phyloP scores from a whole-genome alignment of 495 filamentous ascomycete genomes.

The Penicillium samsonianum region DNA sequence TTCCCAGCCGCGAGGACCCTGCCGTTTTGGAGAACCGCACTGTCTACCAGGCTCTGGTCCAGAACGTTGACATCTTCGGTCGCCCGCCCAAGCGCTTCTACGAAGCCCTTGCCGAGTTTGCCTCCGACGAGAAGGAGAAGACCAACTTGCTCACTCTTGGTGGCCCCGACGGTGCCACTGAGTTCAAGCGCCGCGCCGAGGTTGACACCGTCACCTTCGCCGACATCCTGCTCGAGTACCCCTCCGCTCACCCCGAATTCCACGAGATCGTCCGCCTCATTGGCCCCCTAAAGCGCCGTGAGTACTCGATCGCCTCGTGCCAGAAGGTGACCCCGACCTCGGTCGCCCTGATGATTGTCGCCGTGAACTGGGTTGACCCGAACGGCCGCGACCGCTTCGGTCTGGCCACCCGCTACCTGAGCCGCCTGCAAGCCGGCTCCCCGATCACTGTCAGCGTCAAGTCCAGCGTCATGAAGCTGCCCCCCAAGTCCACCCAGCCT shows the following conservation, averaged over 20 bases:
- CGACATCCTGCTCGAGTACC: slow-evolving; percentile 84
- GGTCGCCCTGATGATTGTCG: slow-evolving; percentile 95
- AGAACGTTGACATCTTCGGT: slow-evolving; percentile 96
- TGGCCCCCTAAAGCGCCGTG: slow-evolving; percentile 87
- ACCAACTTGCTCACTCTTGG: slow-evolving; percentile 74
- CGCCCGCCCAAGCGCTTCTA: slow-evolving; percentile 97
- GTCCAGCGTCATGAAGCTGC: slow-evolving; percentile 97
- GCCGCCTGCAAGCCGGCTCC: slow-evolving; percentile 68
- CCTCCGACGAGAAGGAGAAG: slow-evolving; percentile 78
- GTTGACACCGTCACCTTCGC: slow-evolving; percentile 92
- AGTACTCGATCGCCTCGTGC: slow-evolving; percentile 96
- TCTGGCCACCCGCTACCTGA: slow-evolving; percentile 87
- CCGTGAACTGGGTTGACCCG: slow-evolving; percentile 91
- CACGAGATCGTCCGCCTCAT: slow-evolving; percentile 89
- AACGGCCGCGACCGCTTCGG: slow-evolving; percentile 88
- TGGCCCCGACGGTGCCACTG: slow-evolving; percentile 79
- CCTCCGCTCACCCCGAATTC: slow-evolving; percentile 85
- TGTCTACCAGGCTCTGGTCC: slow-evolving; percentile 86
- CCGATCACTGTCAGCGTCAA: slow-evolving; percentile 90
- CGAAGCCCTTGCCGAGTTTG: slow-evolving; percentile 85
- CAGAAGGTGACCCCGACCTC: slow-evolving; percentile 86
- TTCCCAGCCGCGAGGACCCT: slow-evolving; percentile 81
- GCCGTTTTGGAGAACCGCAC: slow-evolving; percentile 82
- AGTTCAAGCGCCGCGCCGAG: slow-evolving; percentile 93
- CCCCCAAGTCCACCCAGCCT: slow-evolving; percentile 77